phyloP scores from a whole-genome alignment of 2,329 filamentous ascomycete genomes.

The Nothopassalora personata region DNA sequence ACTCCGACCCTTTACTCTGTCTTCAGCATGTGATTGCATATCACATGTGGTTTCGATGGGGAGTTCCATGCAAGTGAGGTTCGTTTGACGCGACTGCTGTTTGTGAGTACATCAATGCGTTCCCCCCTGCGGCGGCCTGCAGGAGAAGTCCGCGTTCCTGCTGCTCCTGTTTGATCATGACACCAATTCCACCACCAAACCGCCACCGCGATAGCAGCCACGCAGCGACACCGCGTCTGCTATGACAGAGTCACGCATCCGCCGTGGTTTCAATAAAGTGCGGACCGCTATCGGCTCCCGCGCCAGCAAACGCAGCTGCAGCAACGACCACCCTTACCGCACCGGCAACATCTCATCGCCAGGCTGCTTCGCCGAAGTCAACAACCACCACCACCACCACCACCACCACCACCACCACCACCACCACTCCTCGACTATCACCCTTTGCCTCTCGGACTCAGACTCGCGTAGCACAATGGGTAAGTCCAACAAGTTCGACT shows the following conservation, averaged over 20 bases:
- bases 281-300: constrained; percentile 1
- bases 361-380: background rate
- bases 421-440: background rate
- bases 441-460: background rate
- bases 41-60: background rate
- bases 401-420: background rate
- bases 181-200: background rate
- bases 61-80: background rate
- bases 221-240: background rate
- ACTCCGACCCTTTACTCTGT: background rate
- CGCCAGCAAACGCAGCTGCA: constrained; percentile 1
- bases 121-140: background rate
- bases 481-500: constrained; percentile 36
- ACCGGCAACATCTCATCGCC: constrained; percentile 3
- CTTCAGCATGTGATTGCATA: background rate
- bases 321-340: background rate
- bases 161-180: background rate
- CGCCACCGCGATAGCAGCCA: background rate
- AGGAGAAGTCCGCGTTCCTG: background rate
- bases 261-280: constrained; percentile 11
- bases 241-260: constrained; percentile 2
- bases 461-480: constrained; percentile 17
- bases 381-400: background rate
- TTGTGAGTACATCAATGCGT: background rate
- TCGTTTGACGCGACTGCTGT: background rate